phyloP scores from a whole-genome alignment of 495 filamentous ascomycete genomes.

The Penicillium dipodomyicola region DNA sequence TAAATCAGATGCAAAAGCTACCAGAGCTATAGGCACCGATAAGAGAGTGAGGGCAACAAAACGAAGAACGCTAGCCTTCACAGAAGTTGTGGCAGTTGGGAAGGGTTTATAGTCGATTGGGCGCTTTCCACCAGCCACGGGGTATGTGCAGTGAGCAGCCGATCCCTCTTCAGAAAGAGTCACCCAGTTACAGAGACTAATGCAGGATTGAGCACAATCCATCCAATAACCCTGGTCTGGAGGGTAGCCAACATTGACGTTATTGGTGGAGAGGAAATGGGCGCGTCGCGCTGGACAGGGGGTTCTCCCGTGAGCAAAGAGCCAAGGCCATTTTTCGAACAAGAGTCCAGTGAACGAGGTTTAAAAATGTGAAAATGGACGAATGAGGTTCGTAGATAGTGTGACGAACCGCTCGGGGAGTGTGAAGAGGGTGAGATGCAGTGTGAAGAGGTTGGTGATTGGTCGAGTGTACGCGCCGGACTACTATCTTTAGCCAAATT shows the following conservation, averaged over 20 bases:
- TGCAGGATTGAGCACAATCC: slow-evolving; percentile 39
- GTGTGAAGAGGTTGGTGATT: slow-evolving; percentile 12
- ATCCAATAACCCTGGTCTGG: slow-evolving; percentile 17
- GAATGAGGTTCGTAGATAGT: slow-evolving; percentile 5
- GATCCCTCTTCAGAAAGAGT: slow-evolving; percentile 19
- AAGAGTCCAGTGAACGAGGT: neutral
- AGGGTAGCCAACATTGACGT: neutral
- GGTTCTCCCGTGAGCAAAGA: slow-evolving; percentile 5
- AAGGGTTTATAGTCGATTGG: slow-evolving; percentile 27
- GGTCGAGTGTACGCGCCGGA: slow-evolving; percentile 7
- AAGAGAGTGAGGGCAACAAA: slow-evolving; percentile 16
- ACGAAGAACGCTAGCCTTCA: slow-evolving; percentile 25
- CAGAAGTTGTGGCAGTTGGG: slow-evolving; percentile 14
- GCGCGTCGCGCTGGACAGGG: slow-evolving; percentile 25
- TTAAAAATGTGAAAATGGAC: neutral
- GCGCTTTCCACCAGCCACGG: slow-evolving; percentile 16
- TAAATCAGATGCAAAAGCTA: slow-evolving; percentile 7
- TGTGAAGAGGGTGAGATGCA: neutral
- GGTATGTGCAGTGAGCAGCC: slow-evolving; percentile 14
- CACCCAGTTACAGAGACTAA: slow-evolving; percentile 36
- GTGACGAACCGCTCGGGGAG: slow-evolving; percentile 5
- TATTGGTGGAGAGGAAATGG: slow-evolving; percentile 23
- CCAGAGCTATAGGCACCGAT: slow-evolving; percentile 11
- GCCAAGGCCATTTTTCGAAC: slow-evolving; percentile 3
- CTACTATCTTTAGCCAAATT: slow-evolving; percentile 14